These are phyloP conservation scores for Isabelozyma heimii DNA, from an alignment of 805 yeast species.

Conservation along the genomic window DNA sequence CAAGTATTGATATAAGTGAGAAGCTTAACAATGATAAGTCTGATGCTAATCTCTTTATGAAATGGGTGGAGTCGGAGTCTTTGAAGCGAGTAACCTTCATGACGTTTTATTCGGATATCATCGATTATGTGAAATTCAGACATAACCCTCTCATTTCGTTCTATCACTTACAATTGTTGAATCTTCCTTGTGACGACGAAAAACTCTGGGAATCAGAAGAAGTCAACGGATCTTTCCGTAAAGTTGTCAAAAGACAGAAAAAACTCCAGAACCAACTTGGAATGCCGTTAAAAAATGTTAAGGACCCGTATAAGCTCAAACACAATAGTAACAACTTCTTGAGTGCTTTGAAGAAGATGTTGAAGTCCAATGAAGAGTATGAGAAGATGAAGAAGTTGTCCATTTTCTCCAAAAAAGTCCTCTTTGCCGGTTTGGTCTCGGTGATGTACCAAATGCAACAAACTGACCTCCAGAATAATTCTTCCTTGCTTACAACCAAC, in stretches of 20 bases:
- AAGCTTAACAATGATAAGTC: conserved; percentile 12
- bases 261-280: conserved; percentile 16
- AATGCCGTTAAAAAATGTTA: conserved; percentile 1
- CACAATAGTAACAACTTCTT: conserved; percentile 40
- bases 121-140: conserved; percentile 76
- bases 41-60: conserved; percentile 43
- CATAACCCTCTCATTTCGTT: conserved; percentile 53
- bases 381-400: conserved; percentile 28
- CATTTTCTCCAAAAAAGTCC: conserved; percentile 62
- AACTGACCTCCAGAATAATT: conserved; percentile 42
- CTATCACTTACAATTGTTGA: conserved; percentile 37
- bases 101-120: conserved; percentile 79
- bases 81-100: conserved; percentile 75
- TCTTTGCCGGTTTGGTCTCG: conserved; percentile 25
- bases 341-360: conserved; percentile 52
- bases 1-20: conserved; percentile 9
- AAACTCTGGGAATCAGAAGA: conserved; percentile 38
- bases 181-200: conserved; percentile 41
- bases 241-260: conserved; percentile 34
- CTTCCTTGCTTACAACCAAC: conserved; percentile 24
- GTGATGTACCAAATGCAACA: conserved; percentile 30
- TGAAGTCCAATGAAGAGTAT: conserved; percentile 32
- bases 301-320: conserved; percentile 3
- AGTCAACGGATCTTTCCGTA: conserved; percentile 36
- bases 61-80: conserved; percentile 80